A percentile compares a stretch with the other conserved stretches of the same genome.
These are phyloP conservation scores for Cyberlindnera nakhonratchasimensis DNA, from an alignment of 805 yeast species.

Conservation along the genomic window DNA sequence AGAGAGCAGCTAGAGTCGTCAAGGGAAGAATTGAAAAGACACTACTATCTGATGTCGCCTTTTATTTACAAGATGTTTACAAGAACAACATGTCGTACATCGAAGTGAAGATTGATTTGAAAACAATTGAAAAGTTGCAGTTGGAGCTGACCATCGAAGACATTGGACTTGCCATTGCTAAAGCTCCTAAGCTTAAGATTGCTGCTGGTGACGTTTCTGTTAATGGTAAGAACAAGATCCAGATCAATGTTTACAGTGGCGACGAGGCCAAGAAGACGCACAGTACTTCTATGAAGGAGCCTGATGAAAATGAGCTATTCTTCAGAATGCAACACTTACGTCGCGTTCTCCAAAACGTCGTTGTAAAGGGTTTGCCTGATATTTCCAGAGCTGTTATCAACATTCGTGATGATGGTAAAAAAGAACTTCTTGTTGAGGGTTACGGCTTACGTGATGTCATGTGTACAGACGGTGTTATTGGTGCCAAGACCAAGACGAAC, in stretches of 20 bases:
- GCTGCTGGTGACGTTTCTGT: slow-evolving; percentile 66
- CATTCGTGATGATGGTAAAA: slow-evolving; percentile 78
- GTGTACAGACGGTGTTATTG: slow-evolving; percentile 96
- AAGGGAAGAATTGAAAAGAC: slow-evolving; percentile 97
- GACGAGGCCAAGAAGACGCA: slow-evolving; percentile 39
- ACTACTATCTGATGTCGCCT: slow-evolving; percentile 77
- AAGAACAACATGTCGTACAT: slow-evolving; percentile 72
- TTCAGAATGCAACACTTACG: slow-evolving; percentile 87
- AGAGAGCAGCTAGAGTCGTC: slow-evolving; percentile 97
- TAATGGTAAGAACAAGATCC: slow-evolving; percentile 60
- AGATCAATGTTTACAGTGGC: slow-evolving; percentile 53
- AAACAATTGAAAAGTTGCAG: slow-evolving; percentile 84
- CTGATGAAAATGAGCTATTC: slow-evolving; percentile 53
- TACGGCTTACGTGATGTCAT: slow-evolving; percentile 94
- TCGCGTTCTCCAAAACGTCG: slow-evolving; percentile 80
- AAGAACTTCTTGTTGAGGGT: slow-evolving; percentile 95
- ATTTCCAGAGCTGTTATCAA: slow-evolving; percentile 96
- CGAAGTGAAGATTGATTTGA: slow-evolving; percentile 75
- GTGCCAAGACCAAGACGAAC: slow-evolving; percentile 82
- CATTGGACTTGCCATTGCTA: slow-evolving; percentile 74
- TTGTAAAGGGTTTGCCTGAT: slow-evolving; percentile 89
- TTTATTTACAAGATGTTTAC: slow-evolving; percentile 90
- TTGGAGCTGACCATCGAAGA: slow-evolving; percentile 84
- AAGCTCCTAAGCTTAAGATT: slow-evolving; percentile 88
- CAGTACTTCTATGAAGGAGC: slow-evolving; percentile 39